A percentile compares a stretch with the other conserved stretches of the same genome.
phyloP scores from a whole-genome alignment of 768 basidiomycete species.

The Xanthoconium purpureum region DNA sequence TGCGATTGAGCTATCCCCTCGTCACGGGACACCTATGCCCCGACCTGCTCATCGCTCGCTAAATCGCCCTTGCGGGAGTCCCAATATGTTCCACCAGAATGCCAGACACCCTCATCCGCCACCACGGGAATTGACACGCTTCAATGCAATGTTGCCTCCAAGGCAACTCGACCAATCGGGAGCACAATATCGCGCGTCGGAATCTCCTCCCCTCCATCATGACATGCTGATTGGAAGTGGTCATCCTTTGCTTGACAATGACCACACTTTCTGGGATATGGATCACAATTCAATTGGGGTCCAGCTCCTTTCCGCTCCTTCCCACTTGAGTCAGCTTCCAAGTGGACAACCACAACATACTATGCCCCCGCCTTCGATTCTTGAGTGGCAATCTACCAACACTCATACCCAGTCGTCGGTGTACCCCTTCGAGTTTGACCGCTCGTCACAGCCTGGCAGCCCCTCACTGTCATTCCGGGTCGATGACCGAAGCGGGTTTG shows the following conservation, averaged over 20 bases:
- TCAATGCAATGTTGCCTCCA: not conserved
- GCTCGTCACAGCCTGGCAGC: not conserved
- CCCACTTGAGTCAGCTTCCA: not conserved
- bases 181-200: not conserved
- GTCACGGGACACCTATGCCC: not conserved
- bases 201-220: not conserved
- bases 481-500: slow-evolving; percentile 1
- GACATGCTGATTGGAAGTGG: not conserved
- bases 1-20: not conserved
- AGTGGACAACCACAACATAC: slow-evolving; percentile 1
- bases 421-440: not conserved
- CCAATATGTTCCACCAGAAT: not conserved
- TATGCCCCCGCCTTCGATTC: not conserved
- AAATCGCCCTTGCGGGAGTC: not conserved
- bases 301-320: not conserved
- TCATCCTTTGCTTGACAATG: not conserved
- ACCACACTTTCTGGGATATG: not conserved
- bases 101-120: not conserved
- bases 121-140: slow-evolving; percentile 1
- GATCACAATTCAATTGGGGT: not conserved
- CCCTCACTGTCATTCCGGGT: not conserved
- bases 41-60: not conserved
- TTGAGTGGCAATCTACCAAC: slow-evolving; percentile 8
- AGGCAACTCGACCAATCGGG: not conserved
- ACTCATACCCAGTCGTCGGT: not conserved